A percentile compares a stretch with the other conserved stretches of the same genome.
These are phyloP conservation scores for Aspergillus sparsus DNA, from an alignment of 495 filamentous ascomycete species.

Conservation along the genomic window DNA sequence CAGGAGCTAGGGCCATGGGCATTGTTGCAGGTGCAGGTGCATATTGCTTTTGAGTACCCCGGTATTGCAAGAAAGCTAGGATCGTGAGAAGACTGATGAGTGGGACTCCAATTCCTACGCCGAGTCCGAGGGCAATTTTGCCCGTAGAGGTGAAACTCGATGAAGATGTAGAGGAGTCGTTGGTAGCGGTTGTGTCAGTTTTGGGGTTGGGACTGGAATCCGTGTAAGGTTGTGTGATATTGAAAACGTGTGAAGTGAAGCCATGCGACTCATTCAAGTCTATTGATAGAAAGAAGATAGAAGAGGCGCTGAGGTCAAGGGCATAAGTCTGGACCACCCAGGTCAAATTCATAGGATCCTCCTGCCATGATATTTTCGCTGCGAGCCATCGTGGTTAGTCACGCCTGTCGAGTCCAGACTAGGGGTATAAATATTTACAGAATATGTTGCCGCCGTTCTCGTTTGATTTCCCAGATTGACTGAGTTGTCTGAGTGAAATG, in stretches of 20 bases:
- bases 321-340: slow-evolving; percentile 16
- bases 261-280: background rate
- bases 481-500: slow-evolving; percentile 12
- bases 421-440: background rate
- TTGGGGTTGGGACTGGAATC: background rate
- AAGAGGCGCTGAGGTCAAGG: slow-evolving; percentile 6
- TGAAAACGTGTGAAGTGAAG: slow-evolving; percentile 5
- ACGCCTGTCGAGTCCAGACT: too few species aligned
- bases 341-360: background rate
- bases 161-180: background rate
- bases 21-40: background rate
- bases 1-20: background rate
- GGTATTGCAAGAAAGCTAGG: slow-evolving; percentile 14
- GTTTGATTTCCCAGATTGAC: background rate
- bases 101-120: slow-evolving; percentile 10
- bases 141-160: slow-evolving; percentile 16
- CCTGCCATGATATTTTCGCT: slow-evolving; percentile 6
- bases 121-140: slow-evolving; percentile 18
- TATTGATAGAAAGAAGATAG: slow-evolving; percentile 9
- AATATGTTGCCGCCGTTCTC: slow-evolving; percentile 12
- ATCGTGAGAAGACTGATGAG: slow-evolving; percentile 16
- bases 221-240: slow-evolving; percentile 6
- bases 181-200: background rate
- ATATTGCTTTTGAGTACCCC: slow-evolving; percentile 1
- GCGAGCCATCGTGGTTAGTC: background rate